Evolutionary conservation across 2,329 filamentous ascomycete genomes (phyloP), one percentile per base, ranked within the genome.

Genomic region (Microdochium nivale): DNA sequence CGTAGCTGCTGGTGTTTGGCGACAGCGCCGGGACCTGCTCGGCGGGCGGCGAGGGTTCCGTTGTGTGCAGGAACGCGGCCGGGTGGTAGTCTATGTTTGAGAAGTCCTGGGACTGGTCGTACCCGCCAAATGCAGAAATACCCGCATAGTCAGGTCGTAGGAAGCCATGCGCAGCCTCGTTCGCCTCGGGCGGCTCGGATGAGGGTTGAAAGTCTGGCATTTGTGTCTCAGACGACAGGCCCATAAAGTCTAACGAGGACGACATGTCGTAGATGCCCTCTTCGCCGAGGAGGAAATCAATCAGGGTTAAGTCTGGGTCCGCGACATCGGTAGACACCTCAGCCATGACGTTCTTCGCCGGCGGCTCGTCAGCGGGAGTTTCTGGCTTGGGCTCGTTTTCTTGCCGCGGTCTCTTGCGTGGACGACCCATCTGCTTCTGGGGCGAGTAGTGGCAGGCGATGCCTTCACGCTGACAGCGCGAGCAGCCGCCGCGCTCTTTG

Each of bases 341-440:
- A 13, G 56, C 55, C 62, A 65, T 62, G 35, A 49, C 25, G 11
- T 51, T 60, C 55, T 66, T 65, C 11, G 27, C 27, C 7, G 51
- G 30, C 16, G 46, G 54, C 50, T 32, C 49, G 48, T 24, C 49
- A 32, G 16, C 44, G 40, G 37, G 25, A n/a, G 44, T 37, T 21
- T 47, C 14, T 21, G 49, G 13, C 2, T 49, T 35, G 25, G 30
- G 30, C 43, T 35, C 54, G 33, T 56, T 27, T 44, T 61, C 60
- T 10, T 66, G 62, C 50, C 65, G 64, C 35, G 67, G 74, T 52
- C 79, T 71, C 66, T 86, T 86, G 51, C 81, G 71, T 23, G 83
- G 83, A 43, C 83, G 72, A 3, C 83, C 83, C 82, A 86, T 86
- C 40, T 71, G 79, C 65, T 86, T 86, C 62, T 85, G 83, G 13